These are phyloP conservation scores for Diddensiella caesifluorescens DNA, from an alignment of 805 yeast species.

Conservation along the genomic window DNA sequence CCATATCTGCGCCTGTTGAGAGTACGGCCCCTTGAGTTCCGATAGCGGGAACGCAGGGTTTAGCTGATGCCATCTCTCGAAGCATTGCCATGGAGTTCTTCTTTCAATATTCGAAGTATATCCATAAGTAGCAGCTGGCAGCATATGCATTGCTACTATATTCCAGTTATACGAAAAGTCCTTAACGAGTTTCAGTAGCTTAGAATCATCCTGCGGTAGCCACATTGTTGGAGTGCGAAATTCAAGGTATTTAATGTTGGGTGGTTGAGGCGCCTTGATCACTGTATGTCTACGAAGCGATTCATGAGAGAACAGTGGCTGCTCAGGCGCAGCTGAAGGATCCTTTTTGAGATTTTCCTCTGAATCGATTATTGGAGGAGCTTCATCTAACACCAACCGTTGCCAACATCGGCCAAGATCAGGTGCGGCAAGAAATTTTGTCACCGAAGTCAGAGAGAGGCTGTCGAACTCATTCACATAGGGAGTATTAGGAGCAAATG, in stretches of 20 bases:
- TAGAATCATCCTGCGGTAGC: slow-evolving; percentile 90
- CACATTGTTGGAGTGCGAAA: slow-evolving; percentile 89
- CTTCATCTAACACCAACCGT: slow-evolving; percentile 25
- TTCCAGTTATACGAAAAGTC: slow-evolving; percentile 93
- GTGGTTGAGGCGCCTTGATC: slow-evolving; percentile 88
- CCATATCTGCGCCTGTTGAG: slow-evolving; percentile 85
- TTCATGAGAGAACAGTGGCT: slow-evolving; percentile 20
- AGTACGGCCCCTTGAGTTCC: slow-evolving; percentile 83
- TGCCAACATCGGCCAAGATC: slow-evolving; percentile 29
- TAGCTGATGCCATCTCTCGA: slow-evolving; percentile 90
- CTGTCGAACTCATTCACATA: slow-evolving; percentile 24
- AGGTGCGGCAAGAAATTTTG: slow-evolving; percentile 29
- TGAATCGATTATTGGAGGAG: neutral
- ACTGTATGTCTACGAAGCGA: slow-evolving; percentile 22
- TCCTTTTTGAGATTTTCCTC: neutral
- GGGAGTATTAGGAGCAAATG: slow-evolving; percentile 18
- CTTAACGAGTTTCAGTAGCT: slow-evolving; percentile 71
- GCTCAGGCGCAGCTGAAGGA: neutral
- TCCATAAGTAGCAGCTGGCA: slow-evolving; percentile 57
- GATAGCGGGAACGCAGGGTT: slow-evolving; percentile 80
- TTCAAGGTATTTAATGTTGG: slow-evolving; percentile 72
- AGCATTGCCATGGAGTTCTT: slow-evolving; percentile 98
- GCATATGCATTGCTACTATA: slow-evolving; percentile 74
- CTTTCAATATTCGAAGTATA: slow-evolving; percentile 87
- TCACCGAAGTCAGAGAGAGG: slow-evolving; percentile 29